A percentile compares a stretch with the other conserved stretches of the same genome.
These are phyloP conservation scores for Zoysia pacifica DNA, from an alignment of 176 grass and related monocot genomes.

Conservation along the genomic window DNA sequence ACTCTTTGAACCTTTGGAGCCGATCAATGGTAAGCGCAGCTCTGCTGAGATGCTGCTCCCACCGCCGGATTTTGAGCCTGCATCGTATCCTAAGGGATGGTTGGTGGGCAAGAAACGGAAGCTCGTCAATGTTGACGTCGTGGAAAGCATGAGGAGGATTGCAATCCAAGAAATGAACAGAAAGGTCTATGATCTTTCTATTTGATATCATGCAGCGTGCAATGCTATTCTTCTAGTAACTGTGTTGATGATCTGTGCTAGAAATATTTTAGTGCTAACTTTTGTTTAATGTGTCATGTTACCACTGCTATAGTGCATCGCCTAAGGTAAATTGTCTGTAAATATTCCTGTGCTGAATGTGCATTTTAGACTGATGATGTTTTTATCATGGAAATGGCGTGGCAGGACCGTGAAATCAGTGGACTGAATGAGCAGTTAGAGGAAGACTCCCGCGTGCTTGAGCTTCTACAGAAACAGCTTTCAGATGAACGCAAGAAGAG, in stretches of 20 bases:
- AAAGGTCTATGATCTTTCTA: conserved; percentile 73
- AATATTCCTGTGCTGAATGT: neutral
- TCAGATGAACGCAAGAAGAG: conserved; percentile 78
- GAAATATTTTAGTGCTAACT: conserved; percentile 11
- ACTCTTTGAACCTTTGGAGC: conserved; percentile 83
- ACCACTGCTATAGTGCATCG: neutral
- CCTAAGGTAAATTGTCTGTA: conserved; percentile 20
- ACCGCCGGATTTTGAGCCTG: conserved; percentile 87
- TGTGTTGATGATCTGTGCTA: neutral
- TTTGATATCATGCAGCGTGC: conserved; percentile 2
- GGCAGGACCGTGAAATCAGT: conserved; percentile 90
- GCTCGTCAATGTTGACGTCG: conserved; percentile 97
- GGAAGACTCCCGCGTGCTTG: conserved; percentile 79
- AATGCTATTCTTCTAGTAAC: conserved; percentile 18
- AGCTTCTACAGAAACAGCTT: conserved; percentile 86
- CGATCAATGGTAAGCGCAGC: conserved; percentile 47
- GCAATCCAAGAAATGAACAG: conserved; percentile 98
- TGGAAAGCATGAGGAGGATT: conserved; percentile 96
- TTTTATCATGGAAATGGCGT: conserved; percentile 8
- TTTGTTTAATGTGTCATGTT: neutral
- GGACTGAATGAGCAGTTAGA: conserved; percentile 90
- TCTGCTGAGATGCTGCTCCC: conserved; percentile 72
- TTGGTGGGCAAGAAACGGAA: conserved; percentile 93
- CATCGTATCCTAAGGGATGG: conserved; percentile 90
- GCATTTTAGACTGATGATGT: neutral